phyloP scores from a whole-genome alignment of 2,329 filamentous ascomycete species.

The Venturia oleaginea region DNA sequence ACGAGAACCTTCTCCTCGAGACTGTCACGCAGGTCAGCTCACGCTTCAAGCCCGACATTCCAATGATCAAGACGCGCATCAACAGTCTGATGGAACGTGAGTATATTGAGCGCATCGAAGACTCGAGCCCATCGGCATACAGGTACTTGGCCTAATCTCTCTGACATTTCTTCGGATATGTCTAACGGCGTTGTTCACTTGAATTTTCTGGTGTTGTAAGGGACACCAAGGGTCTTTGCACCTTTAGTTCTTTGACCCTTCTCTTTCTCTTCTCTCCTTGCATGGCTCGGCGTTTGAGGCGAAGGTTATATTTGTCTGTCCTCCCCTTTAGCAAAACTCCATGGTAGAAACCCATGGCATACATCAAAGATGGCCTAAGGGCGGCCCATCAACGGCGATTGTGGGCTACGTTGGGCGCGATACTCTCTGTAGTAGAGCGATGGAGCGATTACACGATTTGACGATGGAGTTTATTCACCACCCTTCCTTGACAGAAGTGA shows the following conservation, averaged over 20 bases:
- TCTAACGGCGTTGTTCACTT: background rate
- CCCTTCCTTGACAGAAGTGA: background rate
- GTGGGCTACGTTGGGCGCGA: background rate
- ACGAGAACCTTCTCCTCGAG: constrained; percentile 61
- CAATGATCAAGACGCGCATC: constrained; percentile 72
- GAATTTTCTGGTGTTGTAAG: background rate
- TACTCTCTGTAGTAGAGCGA: background rate
- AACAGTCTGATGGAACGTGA: constrained; percentile 69
- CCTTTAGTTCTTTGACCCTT: background rate
- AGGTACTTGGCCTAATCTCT: constrained; percentile 12
- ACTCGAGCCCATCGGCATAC: constrained; percentile 10
- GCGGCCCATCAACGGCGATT: background rate
- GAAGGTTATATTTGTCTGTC: background rate
- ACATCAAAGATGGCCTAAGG: background rate
- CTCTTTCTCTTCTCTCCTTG: background rate
- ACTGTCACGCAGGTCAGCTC: constrained; percentile 59
- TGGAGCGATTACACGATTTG: background rate
- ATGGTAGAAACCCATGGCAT: background rate
- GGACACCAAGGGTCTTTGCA: background rate
- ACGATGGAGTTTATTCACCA: background rate
- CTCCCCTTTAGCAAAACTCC: background rate
- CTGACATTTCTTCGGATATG: background rate
- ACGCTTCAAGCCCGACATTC: constrained; percentile 67
- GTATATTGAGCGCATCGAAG: constrained; percentile 61
- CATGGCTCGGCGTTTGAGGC: background rate